Evolutionary conservation across 2,329 filamentous ascomycete genomes (phyloP), one percentile per base, ranked within the genome.

Genomic region (Pseudonectria buxi): DNA sequence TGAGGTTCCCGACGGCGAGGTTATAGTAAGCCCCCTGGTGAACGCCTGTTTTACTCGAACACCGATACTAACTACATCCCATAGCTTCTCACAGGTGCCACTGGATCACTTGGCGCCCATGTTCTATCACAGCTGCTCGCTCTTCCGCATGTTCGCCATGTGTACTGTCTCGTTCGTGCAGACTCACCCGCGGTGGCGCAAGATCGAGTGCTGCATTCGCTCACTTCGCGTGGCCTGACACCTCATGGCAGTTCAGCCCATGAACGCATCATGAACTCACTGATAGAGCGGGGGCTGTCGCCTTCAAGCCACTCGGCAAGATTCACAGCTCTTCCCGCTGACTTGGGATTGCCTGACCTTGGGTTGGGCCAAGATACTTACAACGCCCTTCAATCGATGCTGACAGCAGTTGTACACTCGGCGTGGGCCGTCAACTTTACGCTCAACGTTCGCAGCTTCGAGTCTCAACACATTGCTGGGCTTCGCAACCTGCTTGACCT

Each of bases 101-200:
- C 78, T 0, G 78, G 78, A 2, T 74, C 73, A 4, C 60, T 82
- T 0, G 78, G 78, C 4, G 69, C 74, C 0, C 74, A 79, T 33
- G 58, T 78, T 0, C 63, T 78, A 3, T 68, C 72, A 1, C 69
- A 79, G 11, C 63, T 83, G 2, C 72, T 76, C 4, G 65, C 73
- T 2, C 65, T 72, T 18, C 68, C 73, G 6, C 74, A 77, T 26
- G 66, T 83, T n/a, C 62, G 62, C 22, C 56, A 57, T 3, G 61
- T 76, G 0, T 75, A 67, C 60, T 65, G 63, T 33, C 58, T 74
- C 7, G 68, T 72, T 7, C 63, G 71, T 30, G 69, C 69, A 3
- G 49, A 57, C 0, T 57, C 56, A 10, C 46, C 57, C 3, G 45
- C 61, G 0, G 48, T 54, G 1, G 58, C 59, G 12, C 44, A 51